Conservation (phyloP, 2,329 filamentous ascomycete genomes). For the Colletotrichum euphorbiae region DNA sequence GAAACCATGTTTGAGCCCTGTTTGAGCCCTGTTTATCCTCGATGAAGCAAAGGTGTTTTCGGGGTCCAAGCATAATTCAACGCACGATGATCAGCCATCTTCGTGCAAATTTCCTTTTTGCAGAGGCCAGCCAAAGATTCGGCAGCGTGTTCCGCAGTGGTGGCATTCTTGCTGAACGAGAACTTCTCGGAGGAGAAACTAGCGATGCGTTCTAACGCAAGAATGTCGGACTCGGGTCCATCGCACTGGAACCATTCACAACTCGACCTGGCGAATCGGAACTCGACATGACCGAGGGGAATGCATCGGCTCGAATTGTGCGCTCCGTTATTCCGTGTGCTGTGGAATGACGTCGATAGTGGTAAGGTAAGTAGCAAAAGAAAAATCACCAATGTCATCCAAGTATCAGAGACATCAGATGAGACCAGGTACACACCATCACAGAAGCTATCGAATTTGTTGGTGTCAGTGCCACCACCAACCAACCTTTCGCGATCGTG, state of each 20-base stretch:
- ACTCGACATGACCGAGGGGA: neutral
- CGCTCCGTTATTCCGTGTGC: neutral
- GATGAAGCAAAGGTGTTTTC: neutral
- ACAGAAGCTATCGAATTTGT: neutral
- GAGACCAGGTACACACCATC: conserved; percentile 30
- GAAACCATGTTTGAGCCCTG: conserved; percentile 3
- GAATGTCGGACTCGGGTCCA: neutral
- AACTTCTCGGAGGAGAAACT: neutral
- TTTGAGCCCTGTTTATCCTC: neutral
- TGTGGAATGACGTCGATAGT: conserved; percentile 17
- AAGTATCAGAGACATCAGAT: conserved; percentile 33
- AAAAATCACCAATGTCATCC: neutral
- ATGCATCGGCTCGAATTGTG: neutral
- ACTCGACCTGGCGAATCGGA: conserved; percentile 24
- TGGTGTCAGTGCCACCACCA: neutral
- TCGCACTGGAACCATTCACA: neutral
- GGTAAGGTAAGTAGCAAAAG: neutral
- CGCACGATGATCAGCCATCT: neutral
- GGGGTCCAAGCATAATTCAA: neutral
- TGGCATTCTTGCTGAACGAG: neutral
- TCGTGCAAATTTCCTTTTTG: no score
- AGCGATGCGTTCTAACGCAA: neutral
- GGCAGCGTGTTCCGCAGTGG: neutral
- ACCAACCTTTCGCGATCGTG: neutral
- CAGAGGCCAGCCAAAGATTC: neutral